These are phyloP conservation scores for Dalbergia oliveri DNA, from an alignment of 306 rosid genomes.

Conservation along the genomic window DNA sequence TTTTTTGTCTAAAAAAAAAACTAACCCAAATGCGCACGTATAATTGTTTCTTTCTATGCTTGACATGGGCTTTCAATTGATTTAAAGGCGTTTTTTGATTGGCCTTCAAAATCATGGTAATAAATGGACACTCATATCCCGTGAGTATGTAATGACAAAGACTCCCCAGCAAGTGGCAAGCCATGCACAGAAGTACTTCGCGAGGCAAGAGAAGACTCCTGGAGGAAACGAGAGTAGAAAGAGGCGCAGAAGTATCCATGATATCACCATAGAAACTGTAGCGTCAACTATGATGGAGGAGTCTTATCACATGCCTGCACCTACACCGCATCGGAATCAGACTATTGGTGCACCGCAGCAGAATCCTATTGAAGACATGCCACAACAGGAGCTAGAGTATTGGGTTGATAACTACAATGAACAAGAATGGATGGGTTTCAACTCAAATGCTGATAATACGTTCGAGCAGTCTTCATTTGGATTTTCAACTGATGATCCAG, in stretches of 20 bases:
- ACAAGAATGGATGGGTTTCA: too few species aligned
- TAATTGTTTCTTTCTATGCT: too few species aligned
- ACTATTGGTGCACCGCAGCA: background rate
- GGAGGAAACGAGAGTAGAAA: conserved; percentile 63
- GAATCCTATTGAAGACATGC: too few species aligned
- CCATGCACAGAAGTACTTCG: conserved; percentile 71
- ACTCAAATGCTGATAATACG: too few species aligned
- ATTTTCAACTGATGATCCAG: too few species aligned
- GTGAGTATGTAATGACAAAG: conserved; percentile 61
- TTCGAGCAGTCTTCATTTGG: too few species aligned
- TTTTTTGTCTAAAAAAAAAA: too few species aligned
- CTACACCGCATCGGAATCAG: conserved; percentile 38
- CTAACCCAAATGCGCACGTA: too few species aligned
- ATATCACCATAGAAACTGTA: conserved; percentile 58
- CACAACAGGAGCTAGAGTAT: too few species aligned
- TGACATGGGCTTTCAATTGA: background rate
- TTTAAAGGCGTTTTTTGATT: conserved; percentile 66
- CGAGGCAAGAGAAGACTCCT: conserved; percentile 61
- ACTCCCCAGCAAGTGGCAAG: conserved; percentile 52
- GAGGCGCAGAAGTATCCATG: conserved; percentile 77
- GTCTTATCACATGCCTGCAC: conserved; percentile 41
- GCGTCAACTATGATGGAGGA: background rate
- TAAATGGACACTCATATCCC: conserved; percentile 73
- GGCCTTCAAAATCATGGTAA: conserved; percentile 68
- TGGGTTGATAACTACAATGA: too few species aligned